Evolutionary conservation across 768 basidiomycete genomes (phyloP).

Genomic region (Lactarius akahatsu): DNA sequence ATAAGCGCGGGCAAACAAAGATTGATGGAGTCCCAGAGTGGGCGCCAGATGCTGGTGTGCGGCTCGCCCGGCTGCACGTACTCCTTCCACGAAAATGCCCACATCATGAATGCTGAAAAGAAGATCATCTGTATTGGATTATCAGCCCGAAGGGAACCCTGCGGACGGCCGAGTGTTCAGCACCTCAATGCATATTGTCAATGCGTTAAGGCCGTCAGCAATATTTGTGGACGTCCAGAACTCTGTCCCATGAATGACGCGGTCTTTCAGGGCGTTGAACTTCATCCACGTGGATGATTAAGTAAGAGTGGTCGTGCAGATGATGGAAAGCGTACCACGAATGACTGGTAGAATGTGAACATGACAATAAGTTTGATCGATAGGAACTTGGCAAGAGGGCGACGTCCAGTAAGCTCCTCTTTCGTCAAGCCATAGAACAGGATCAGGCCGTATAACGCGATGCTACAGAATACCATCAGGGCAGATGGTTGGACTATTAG

Average conservation of each 20-base stretch:
- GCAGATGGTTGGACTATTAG: background rate
- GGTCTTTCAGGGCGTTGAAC: slow-evolving; percentile 65
- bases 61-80: slow-evolving; percentile 49
- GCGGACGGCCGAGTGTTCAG: slow-evolving; percentile 19
- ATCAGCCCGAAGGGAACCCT: slow-evolving; percentile 18
- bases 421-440: slow-evolving; percentile 81
- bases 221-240: slow-evolving; percentile 88
- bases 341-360: slow-evolving; percentile 86
- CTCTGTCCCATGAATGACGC: slow-evolving; percentile 74
- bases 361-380: slow-evolving; percentile 85
- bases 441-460: slow-evolving; percentile 84
- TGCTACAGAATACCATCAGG: slow-evolving; percentile 39
- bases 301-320: background rate
- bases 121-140: slow-evolving; percentile 68
- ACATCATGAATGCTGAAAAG: slow-evolving; percentile 75
- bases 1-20: slow-evolving; percentile 38
- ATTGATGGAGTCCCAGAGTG: slow-evolving; percentile 67
- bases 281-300: slow-evolving; percentile 35
- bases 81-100: slow-evolving; percentile 75
- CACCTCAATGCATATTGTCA: slow-evolving; percentile 84
- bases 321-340: slow-evolving; percentile 46
- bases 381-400: slow-evolving; percentile 83
- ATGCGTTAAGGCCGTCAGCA: slow-evolving; percentile 77
- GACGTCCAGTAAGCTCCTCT: slow-evolving; percentile 71
- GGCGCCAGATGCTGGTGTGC: slow-evolving; percentile 62